Percentiles rank a stretch among this genome's conserved stretches.
Conservation (phyloP, 805 yeast genomes). For the Spencermartinsiella europaea region DNA sequence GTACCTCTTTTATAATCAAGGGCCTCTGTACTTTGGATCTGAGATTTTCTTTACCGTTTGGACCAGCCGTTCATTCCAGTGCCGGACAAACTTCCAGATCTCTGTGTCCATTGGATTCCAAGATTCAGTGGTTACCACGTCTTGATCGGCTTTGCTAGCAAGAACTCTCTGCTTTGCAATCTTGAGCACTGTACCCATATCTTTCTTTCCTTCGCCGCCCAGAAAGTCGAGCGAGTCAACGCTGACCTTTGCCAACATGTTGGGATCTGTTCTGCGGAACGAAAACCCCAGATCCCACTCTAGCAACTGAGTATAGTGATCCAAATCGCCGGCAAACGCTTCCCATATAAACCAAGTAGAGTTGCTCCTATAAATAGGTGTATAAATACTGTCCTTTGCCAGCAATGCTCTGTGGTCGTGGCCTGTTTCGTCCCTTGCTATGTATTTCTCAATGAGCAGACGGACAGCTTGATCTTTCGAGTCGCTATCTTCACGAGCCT, state of each 20-base stretch:
- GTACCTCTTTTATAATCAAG: background rate
- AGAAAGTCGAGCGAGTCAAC: background rate
- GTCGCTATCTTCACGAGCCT: conserved; percentile 6
- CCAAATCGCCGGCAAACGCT: conserved; percentile 2
- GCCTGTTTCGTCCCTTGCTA: conserved; percentile 13
- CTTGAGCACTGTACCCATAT: background rate
- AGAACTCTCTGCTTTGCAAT: background rate
- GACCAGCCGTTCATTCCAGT: conserved; percentile 5
- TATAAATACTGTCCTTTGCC: conserved; percentile 18
- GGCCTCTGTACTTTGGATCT: background rate
- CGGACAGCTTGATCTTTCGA: conserved; percentile 9
- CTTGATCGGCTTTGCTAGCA: conserved; percentile 3
- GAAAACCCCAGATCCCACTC: conserved; percentile 21
- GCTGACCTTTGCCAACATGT: background rate
- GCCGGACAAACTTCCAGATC: conserved; percentile 18
- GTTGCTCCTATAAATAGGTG: conserved; percentile 8
- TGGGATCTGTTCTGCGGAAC: background rate
- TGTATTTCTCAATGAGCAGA: conserved; percentile 13
- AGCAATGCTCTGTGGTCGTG: conserved; percentile 13
- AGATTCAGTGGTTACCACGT: conserved; percentile 12
- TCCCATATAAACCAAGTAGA: conserved; percentile 21
- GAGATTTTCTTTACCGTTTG: background rate
- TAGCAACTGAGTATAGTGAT: conserved; percentile 6
- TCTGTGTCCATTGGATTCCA: conserved; percentile 22
- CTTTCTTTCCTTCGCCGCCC: background rate